Evolutionary conservation across 345 rosid species (phyloP), one percentile per base, ranked within the genome.

Genomic region (Eucalyptus marginata): DNA sequence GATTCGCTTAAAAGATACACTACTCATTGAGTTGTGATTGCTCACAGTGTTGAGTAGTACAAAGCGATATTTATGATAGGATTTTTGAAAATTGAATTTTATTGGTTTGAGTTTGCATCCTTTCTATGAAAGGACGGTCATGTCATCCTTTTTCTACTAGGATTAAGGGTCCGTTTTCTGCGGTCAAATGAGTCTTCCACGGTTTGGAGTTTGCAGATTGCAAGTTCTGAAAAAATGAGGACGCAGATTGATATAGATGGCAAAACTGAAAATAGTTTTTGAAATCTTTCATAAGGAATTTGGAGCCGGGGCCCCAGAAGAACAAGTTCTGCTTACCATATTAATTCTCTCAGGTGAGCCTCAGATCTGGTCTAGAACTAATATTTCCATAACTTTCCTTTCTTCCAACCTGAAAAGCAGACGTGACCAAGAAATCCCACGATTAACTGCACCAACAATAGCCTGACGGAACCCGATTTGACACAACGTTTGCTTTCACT

Each of bases 21-120:
- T 52, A 18, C 10, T 17, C 2, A 52, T 52, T 52, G 10, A 51
- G 9, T 1, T 0, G 0, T 7, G 56, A 0, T 51, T 51, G 9
- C 4, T 51, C 22, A 17, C 1, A 3, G 22, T 10, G 4, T 52
- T 52, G 24, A 52, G 10, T 18, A 52, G 24, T 18, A 52, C 2
- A 52, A 52, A 52, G 4, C 1, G 58, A 18, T 7, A 52, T 18
- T 52, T 18, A 52, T 52, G 58, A 52, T 18, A 10, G 1, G 24
- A 52, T 3, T 7, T 52, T 52, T 52, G 4, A 0, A 52, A 52
- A 18, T 18, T 52, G 1, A 52, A 52, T 1, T 52, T 52, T 52
- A 1, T 52, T 52, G 10, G 2, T 52, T 52, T 52, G 58, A 18
- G 24, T 18, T 0, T 51, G 7, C 10, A 1, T 50, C 4, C 4